These are phyloP conservation scores for Lumnitzera littorea DNA, from an alignment of 345 rosid genomes.

Conservation along the genomic window DNA sequence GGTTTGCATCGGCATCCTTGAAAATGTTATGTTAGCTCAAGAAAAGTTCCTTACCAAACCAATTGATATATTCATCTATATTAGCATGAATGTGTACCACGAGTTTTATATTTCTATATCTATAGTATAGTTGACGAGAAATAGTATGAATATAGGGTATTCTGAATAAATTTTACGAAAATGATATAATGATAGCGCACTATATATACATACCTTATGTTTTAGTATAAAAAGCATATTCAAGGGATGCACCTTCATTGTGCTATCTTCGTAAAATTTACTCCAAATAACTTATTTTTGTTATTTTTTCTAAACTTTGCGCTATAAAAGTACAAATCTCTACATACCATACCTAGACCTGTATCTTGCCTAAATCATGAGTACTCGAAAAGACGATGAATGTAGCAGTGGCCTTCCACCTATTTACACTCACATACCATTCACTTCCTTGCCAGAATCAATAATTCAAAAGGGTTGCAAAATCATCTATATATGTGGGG, in stretches of 20 bases:
- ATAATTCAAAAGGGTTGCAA: neutral
- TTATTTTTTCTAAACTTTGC: too few species aligned
- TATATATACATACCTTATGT: too few species aligned
- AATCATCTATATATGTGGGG: neutral
- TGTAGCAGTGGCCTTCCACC: neutral
- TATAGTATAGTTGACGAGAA: too few species aligned
- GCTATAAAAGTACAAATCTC: too few species aligned
- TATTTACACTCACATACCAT: neutral
- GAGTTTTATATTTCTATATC: too few species aligned
- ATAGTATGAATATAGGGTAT: too few species aligned
- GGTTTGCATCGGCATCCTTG: neutral
- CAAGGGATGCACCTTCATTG: too few species aligned
- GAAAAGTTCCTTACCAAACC: neutral
- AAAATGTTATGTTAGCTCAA: neutral
- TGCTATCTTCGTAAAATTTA: too few species aligned
- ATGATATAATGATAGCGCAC: too few species aligned
- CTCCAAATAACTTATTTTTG: too few species aligned
- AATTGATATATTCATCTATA: constrained; percentile 1
- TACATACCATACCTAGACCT: neutral
- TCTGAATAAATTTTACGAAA: too few species aligned
- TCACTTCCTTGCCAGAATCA: neutral
- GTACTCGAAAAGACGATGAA: neutral
- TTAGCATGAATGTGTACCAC: constrained; percentile 2
- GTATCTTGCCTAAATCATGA: neutral
- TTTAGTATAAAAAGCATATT: too few species aligned